phyloP scores from a whole-genome alignment of 495 filamentous ascomycete species.

The Monascus purpureus region DNA sequence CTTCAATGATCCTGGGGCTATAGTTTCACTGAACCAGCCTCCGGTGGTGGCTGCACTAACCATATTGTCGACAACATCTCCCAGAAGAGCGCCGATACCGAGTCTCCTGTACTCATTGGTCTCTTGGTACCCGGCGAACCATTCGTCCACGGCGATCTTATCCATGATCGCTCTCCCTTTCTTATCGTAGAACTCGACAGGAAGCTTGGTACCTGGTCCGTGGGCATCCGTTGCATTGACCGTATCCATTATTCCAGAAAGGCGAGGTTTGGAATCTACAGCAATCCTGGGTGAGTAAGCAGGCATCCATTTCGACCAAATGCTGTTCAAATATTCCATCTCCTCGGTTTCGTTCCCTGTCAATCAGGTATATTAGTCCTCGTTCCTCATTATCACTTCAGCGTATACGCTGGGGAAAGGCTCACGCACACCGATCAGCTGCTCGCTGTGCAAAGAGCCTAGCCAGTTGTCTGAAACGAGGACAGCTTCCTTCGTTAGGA shows the following conservation, averaged over 20 bases:
- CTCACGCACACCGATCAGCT: conserved; percentile 53
- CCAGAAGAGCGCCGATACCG: conserved; percentile 72
- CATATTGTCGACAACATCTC: conserved; percentile 79
- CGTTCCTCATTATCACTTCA: not conserved
- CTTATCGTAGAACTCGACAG: conserved; percentile 74
- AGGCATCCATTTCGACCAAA: conserved; percentile 77
- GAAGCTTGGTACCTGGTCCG: conserved; percentile 62
- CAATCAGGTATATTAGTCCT: not conserved
- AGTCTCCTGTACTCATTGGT: conserved; percentile 71
- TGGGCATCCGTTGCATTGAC: conserved; percentile 82
- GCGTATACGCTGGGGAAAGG: not conserved
- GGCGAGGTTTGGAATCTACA: conserved; percentile 69
- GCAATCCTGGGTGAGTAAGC: conserved; percentile 48
- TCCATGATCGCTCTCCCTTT: conserved; percentile 59
- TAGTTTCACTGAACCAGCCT: conserved; percentile 39
- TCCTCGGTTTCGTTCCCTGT: conserved; percentile 62
- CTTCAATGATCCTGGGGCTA: conserved; percentile 32
- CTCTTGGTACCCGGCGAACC: conserved; percentile 80
- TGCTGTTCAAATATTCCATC: conserved; percentile 67
- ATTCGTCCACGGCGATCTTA: conserved; percentile 75
- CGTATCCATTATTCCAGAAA: conserved; percentile 88
- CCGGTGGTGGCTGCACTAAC: conserved; percentile 52
- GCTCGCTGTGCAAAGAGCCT: conserved; percentile 70
- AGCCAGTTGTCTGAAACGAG: conserved; percentile 66
- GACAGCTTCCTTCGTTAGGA: conserved; percentile 79